Conservation (phyloP, 192 early-diverging fungal genomes). For the Ambispora gerdemannii region DNA sequence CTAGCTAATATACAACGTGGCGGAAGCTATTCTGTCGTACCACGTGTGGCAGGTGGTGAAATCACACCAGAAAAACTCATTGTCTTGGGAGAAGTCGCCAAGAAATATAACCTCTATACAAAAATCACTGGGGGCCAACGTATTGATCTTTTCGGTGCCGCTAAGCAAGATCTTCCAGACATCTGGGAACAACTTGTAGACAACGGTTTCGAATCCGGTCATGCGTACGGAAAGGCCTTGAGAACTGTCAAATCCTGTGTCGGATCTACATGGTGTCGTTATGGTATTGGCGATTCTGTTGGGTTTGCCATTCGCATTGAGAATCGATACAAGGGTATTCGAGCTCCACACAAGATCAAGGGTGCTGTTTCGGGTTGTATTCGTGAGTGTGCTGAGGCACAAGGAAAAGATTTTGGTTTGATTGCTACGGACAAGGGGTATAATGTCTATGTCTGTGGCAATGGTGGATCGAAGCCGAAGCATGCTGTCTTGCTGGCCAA, state of each 20-base stretch:
- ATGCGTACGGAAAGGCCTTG: constrained; percentile 68
- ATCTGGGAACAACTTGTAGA: constrained; percentile 64
- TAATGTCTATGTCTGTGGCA: constrained; percentile 68
- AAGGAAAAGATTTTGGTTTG: constrained; percentile 43
- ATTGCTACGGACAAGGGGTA: constrained; percentile 73
- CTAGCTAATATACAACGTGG: constrained; percentile 70
- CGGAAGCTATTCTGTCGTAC: constrained; percentile 63
- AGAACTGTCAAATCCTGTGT: constrained; percentile 71
- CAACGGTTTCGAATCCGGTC: constrained; percentile 65
- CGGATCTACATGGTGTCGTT: constrained; percentile 65
- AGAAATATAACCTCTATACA: constrained; percentile 60
- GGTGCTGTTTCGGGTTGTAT: constrained; percentile 67
- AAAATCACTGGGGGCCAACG: constrained; percentile 72
- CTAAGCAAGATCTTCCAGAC: constrained; percentile 59
- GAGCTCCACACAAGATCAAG: constrained; percentile 68
- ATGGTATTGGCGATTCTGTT: constrained; percentile 65
- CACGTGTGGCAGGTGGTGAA: constrained; percentile 63
- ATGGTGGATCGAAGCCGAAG: constrained; percentile 64
- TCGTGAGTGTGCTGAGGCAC: constrained; percentile 58
- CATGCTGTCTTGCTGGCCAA: constrained; percentile 58
- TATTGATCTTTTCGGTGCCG: constrained; percentile 69
- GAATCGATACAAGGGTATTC: constrained; percentile 65
- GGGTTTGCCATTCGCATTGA: constrained; percentile 63
- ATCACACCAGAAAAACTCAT: constrained; percentile 65
- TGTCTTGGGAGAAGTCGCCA: constrained; percentile 58